These are phyloP conservation scores for Pythium dissotocum DNA, from an alignment of 352 stramenopile genomes.

Conservation along the genomic window DNA sequence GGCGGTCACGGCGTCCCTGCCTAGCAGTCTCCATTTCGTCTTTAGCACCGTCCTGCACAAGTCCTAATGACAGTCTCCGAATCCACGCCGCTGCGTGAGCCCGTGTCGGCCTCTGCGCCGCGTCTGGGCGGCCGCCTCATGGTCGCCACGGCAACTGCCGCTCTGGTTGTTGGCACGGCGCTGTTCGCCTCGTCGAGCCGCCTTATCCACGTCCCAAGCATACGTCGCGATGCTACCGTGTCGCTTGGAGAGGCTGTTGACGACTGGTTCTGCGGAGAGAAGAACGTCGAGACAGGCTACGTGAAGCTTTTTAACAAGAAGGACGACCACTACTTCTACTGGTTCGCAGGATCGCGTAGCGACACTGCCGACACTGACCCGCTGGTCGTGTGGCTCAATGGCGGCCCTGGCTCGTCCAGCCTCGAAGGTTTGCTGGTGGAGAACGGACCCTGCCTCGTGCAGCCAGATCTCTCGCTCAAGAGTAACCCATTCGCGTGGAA, in stretches of 20 bases:
- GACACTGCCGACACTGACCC: slow-evolving; percentile 37
- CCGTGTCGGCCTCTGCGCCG: neutral
- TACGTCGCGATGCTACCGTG: neutral
- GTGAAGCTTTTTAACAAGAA: slow-evolving; percentile 47
- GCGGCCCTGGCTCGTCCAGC: slow-evolving; percentile 41
- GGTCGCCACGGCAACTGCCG: neutral
- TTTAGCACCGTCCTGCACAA: neutral
- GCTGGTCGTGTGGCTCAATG: slow-evolving; percentile 66
- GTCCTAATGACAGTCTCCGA: neutral
- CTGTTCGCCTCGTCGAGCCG: neutral
- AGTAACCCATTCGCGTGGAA: slow-evolving; percentile 38
- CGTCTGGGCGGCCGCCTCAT: neutral
- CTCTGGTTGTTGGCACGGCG: neutral
- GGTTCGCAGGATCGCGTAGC: slow-evolving; percentile 42
- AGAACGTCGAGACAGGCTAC: slow-evolving; percentile 30
- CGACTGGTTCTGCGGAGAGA: slow-evolving; percentile 14
- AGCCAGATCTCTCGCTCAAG: slow-evolving; percentile 20
- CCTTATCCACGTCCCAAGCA: neutral
- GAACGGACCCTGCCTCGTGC: slow-evolving; percentile 38
- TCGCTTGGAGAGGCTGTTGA: neutral
- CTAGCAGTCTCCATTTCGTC: neutral
- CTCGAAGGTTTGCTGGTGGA: slow-evolving; percentile 34
- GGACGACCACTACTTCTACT: slow-evolving; percentile 61
- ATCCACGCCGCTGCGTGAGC: neutral
- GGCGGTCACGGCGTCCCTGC: too few relatives aligned